Evolutionary conservation across 768 basidiomycete genomes (phyloP), one percentile per base, ranked within the genome.

Genomic region (Goffeauzyma gilvescens): DNA sequence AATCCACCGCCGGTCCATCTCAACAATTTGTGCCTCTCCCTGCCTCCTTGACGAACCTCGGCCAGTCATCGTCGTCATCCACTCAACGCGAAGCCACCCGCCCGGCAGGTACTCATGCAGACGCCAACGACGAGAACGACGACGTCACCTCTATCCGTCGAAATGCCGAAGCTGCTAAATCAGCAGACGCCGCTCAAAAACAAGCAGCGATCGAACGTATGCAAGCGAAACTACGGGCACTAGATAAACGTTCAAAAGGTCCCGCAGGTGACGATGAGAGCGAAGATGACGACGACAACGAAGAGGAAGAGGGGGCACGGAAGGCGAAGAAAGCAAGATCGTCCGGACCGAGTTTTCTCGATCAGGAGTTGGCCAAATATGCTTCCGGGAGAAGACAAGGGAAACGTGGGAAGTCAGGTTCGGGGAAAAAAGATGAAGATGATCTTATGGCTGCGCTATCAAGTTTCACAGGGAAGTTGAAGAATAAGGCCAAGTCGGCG

Each of bases 161-260:
- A 25, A 22, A 44, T 10, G 36, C 43, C n/a, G 44, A 32, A 2
- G 42, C 46, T 6, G 51, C 37, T 13, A 36, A 49, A 15, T 35
- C 41, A 6, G 33, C 23, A 1, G 36, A 27, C 2, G 51, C 48
- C n/a, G n/a, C n/a, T n/a, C n/a, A n/a, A n/a, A n/a, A n/a, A n/a
- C 52, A 58, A 46, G 57, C 53, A 22, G 61, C 59, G 38, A 65
- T 65, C 41, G 54, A 58, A 27, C 45, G 50, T 10, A 82, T 95
- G 76, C 84, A 95, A 62, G 75, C 75, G 6, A 81, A 85, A 33
- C 80, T 95, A 42, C 78, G 82, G 20, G 78, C 74, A 48, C 73
- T 90, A 6, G 69, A 74, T 22, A 75, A 76, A 48, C 71, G 69
- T 32, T 72, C 71, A 7, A 72, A 69, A 21, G 73, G 69, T 1